Conservation (phyloP, 2,329 filamentous ascomycete genomes). For the Emericellopsis atlantica region DNA sequence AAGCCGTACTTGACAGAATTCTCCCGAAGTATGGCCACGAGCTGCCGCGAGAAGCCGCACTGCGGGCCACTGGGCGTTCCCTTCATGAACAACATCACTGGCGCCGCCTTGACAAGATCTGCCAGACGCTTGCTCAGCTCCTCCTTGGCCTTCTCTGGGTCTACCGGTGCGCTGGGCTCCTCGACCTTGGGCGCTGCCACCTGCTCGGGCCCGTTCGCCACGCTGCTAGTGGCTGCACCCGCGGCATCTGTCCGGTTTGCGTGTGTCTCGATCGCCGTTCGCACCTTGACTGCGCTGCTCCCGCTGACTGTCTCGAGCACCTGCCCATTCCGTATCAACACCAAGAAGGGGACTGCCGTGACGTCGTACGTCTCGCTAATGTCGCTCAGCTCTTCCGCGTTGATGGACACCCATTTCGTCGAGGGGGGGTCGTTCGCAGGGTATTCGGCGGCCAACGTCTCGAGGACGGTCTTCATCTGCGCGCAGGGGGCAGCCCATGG, state of each 20-base stretch:
- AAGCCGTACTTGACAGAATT: slow-evolving; percentile 92
- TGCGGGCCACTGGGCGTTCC: slow-evolving; percentile 80
- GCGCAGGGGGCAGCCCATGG: slow-evolving; percentile 94
- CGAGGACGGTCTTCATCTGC: slow-evolving; percentile 82
- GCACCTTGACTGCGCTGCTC: slow-evolving; percentile 76
- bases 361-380: slow-evolving; percentile 90
- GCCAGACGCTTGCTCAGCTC: slow-evolving; percentile 70
- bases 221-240: slow-evolving; percentile 17
- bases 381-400: slow-evolving; percentile 89
- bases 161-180: slow-evolving; percentile 23
- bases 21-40: slow-evolving; percentile 78
- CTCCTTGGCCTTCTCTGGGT: slow-evolving; percentile 58
- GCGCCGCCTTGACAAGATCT: slow-evolving; percentile 85
- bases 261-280: slow-evolving; percentile 74
- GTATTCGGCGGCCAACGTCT: slow-evolving; percentile 78
- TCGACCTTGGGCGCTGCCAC: slow-evolving; percentile 19
- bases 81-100: slow-evolving; percentile 99
- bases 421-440: slow-evolving; percentile 50
- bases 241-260: slow-evolving; percentile 34
- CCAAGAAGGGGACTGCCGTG: slow-evolving; percentile 84
- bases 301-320: slow-evolving; percentile 80
- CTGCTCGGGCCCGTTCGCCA: slow-evolving; percentile 15
- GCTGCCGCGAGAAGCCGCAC: slow-evolving; percentile 85
- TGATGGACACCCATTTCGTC: slow-evolving; percentile 78
- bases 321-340: slow-evolving; percentile 63